A percentile compares a stretch with the other conserved stretches of the same genome.
These are phyloP conservation scores for Solanum chaucha DNA, from an alignment of 257 asterid species.

Conservation along the genomic window DNA sequence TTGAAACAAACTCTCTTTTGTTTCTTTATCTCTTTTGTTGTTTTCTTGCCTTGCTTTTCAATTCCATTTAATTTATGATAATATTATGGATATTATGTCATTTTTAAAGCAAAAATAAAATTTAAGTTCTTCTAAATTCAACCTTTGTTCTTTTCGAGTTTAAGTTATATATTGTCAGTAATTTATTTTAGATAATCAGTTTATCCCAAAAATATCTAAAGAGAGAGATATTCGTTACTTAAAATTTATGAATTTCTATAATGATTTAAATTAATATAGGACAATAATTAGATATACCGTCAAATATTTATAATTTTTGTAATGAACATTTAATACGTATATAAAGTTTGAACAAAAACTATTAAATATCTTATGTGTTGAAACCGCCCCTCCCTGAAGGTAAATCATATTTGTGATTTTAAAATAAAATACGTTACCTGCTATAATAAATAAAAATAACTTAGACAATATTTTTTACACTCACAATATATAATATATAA, in stretches of 20 bases:
- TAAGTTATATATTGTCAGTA: neutral
- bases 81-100: neutral
- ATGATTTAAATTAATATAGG: neutral
- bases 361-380: neutral
- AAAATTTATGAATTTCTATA: neutral
- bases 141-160: neutral
- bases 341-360: neutral
- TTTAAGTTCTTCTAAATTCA: neutral
- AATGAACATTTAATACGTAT: neutral
- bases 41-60: conserved; percentile 13
- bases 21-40: conserved; percentile 20
- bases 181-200: neutral
- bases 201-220: neutral
- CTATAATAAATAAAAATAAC: neutral
- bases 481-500: neutral
- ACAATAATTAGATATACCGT: neutral
- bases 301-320: neutral
- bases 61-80: neutral
- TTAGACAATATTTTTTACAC: neutral
- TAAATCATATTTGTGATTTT: neutral
- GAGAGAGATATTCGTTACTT: neutral
- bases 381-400: neutral
- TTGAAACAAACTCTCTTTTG: conserved; percentile 17
- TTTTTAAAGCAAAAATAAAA: neutral
- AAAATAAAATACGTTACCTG: neutral